Evolutionary conservation across 169 alveolate species (phyloP), one percentile per base, ranked within the genome.

Genomic region (Eimeria sp.): DNA sequence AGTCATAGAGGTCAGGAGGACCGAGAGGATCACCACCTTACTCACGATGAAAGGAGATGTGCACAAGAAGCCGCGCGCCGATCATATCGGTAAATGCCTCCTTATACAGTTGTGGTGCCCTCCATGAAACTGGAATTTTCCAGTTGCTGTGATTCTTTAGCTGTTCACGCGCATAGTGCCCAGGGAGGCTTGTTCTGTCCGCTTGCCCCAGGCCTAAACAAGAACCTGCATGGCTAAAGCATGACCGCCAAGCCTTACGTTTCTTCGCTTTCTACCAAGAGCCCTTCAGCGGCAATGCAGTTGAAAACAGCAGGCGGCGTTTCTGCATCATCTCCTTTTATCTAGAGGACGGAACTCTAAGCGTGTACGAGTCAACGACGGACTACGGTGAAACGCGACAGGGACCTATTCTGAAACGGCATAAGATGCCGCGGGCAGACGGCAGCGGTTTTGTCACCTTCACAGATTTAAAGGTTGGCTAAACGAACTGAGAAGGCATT

Each of bases 221-320:
- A 40, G 97, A 98, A 40, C 99, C 99, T n/a, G 97, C 97, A 82
- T 98, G 99, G 99, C 97, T 98, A 67, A 98, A 98, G 94, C 97
- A 98, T 92, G 99, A 98, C 88, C 96, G 98, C 83, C 97, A 98
- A 89, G 98, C 98, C 7, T 96, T 98, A 51, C 97, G 98, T 89
- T 98, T 98, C 96, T 94, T 92, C 84, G 98, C 97, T 43, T 98
- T 97, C 87, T 98, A 98, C 97, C 97, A 97, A 97, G 99, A 98
- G 96, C 98, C 98, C 30, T 98, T 98, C 49, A 98, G 96, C 61
- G 99, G 98, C 91, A 96, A 96, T 88, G 98, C 99, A 0, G 95
- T 94, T 89, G 99, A 98, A 93, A 98, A 98, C 94, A 98, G 94
- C 95, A 89, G 99, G 67, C 97, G 98, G 58, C 96, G 99, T n/a